Conservation (phyloP, 2,329 filamentous ascomycete species). For the Volutella citrinella region DNA sequence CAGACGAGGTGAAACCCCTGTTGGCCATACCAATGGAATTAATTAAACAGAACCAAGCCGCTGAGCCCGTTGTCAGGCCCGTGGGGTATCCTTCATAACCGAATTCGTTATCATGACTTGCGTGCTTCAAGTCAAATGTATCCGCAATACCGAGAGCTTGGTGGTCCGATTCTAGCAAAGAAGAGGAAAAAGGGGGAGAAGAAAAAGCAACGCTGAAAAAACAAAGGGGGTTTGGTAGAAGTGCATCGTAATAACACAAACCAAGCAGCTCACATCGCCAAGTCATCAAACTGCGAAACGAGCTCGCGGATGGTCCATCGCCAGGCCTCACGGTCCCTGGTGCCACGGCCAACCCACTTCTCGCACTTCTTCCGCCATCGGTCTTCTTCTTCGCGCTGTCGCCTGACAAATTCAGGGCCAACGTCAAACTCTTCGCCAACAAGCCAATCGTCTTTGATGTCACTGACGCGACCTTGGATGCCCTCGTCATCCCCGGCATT, state of each 20-base stretch:
- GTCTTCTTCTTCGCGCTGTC: conserved; percentile 88
- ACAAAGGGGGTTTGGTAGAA: no score
- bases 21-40: no score
- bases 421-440: conserved; percentile 98
- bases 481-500: conserved; percentile 48
- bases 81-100: no score
- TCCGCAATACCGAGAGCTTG: no score
- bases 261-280: conserved; percentile 28
- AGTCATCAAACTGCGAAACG: conserved; percentile 41
- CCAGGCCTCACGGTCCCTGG: conserved; percentile 61
- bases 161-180: no score
- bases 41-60: not conserved
- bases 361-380: conserved; percentile 86
- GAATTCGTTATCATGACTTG: no score
- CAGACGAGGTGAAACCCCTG: conserved; percentile 1
- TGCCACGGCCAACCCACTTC: conserved; percentile 69
- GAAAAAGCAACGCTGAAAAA: conserved; percentile 19
- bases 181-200: no score
- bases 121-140: no score
- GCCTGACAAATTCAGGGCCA: conserved; percentile 85
- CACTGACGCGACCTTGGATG: conserved; percentile 51
- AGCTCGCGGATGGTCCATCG: conserved; percentile 73
- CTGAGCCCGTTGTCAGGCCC: no score
- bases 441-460: conserved; percentile 73
- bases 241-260: no score